Base-by-base conservation (phyloP, 2,329 filamentous ascomycete genomes). In the Beauveria scarabaeidicola region DNA sequence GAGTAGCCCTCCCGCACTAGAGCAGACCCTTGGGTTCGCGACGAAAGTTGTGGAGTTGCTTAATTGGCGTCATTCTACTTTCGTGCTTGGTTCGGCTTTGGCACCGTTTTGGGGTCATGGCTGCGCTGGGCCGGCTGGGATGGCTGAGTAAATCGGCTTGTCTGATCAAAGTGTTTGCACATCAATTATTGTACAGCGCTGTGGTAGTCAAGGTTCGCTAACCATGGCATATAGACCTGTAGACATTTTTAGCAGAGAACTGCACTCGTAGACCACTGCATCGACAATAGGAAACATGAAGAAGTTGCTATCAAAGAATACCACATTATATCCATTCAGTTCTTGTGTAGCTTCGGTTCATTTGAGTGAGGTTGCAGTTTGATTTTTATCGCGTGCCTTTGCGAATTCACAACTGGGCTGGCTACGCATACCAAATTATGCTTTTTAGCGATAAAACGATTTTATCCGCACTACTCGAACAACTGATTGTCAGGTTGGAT, bases 11-110 rank as follows among this genome's bases (percentile, higher is more conserved):
- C 81, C 82, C 86, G 73, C 84, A 89, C 86, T 82, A 72, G 77
- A 90, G 84, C 63, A 58, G 62, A 62, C 65, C 60, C 46, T 62
- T 32, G 55, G 65, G 63, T 63, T 25, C 59, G 80, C 77, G 74
- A 90, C 79, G 87, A 90, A 71, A 81, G 87, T 89, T 86, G 87
- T 90, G 86, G 84, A 89, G 87, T 88, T 83, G 71, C 55, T 59
- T 76, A 71, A 69, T 68, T 60, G 63, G 73, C 72, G 75, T 84
- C n/a, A 85, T 84, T 77, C 78, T 78, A 81, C 80, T 87, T 80
- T 75, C 76, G 85, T 77, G 83, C 76, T 58, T 60, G 64, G 67
- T 43, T 52, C 70, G 72, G 69, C 71, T 68, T 67, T 66, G 68
- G 75, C 75, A 74, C 76, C 85, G 86, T 89, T 81, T 83, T 80